Conservation (phyloP, 192 early-diverging fungal genomes). For the Coemansia sp. region DNA sequence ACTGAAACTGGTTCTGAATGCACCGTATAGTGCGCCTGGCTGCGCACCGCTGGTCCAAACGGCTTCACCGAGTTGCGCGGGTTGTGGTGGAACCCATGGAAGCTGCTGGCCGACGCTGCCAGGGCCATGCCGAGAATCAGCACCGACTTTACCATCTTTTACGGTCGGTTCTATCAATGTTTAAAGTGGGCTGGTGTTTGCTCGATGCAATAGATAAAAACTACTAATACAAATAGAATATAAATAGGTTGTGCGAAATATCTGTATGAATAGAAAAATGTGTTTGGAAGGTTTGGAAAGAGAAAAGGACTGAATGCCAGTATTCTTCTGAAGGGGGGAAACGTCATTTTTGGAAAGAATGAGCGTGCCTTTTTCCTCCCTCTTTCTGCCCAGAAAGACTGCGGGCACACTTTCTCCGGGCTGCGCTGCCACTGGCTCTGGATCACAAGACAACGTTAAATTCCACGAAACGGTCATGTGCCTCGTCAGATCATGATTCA, state of each 20-base stretch:
- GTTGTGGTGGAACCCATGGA: constrained; percentile 47
- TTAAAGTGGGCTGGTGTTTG: neutral
- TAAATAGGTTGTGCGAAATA: neutral
- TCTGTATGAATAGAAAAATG: neutral
- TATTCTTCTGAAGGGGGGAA: neutral
- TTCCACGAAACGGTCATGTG: neutral
- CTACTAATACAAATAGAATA: neutral
- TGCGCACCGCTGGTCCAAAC: constrained; percentile 30
- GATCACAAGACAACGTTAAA: neutral
- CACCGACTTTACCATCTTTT: constrained; percentile 45
- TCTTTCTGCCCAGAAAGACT: neutral
- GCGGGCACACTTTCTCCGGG: neutral
- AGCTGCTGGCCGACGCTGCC: constrained; percentile 34
- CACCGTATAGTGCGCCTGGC: constrained; percentile 35
- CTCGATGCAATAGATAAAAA: neutral
- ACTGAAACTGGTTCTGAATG: constrained; percentile 25
- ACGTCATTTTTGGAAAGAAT: neutral
- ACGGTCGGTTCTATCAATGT: too few species aligned
- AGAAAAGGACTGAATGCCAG: neutral
- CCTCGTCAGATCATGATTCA: neutral
- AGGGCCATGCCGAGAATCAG: constrained; percentile 36
- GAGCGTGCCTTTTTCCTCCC: neutral
- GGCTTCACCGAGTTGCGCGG: constrained; percentile 36
- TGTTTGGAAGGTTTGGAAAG: neutral
- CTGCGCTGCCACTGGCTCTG: neutral